phyloP scores from a whole-genome alignment of 106 monocot species.

The Ottelia alismoides region DNA sequence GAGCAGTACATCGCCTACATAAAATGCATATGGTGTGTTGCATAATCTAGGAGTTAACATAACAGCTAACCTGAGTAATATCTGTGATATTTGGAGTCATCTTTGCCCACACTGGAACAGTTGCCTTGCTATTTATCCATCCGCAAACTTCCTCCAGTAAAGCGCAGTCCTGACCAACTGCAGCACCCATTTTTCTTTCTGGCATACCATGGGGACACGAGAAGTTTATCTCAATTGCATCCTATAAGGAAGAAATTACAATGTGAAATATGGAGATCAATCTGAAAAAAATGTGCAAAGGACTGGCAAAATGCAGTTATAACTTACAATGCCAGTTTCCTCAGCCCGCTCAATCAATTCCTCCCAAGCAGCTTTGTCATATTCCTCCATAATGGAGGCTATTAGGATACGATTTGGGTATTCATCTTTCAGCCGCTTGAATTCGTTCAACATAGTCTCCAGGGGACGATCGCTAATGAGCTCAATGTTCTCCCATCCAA shows the following conservation, averaged over 20 bases:
- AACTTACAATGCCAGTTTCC: slow-evolving; percentile 78
- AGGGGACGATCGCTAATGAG: slow-evolving; percentile 93
- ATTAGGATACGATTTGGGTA: slow-evolving; percentile 90
- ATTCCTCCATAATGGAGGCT: slow-evolving; percentile 99
- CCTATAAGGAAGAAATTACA: too few relatives aligned
- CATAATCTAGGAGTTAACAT: neutral
- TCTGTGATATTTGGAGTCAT: slow-evolving; percentile 98
- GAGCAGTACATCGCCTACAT: too few relatives aligned
- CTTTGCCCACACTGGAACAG: slow-evolving; percentile 96
- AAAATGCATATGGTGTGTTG: too few relatives aligned
- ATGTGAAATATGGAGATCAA: too few relatives aligned
- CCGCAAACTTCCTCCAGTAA: slow-evolving; percentile 88
- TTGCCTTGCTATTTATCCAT: slow-evolving; percentile 98
- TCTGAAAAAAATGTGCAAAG: neutral
- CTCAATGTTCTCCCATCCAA: slow-evolving; percentile 99
- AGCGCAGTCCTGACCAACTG: slow-evolving; percentile 90
- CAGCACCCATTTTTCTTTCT: slow-evolving; percentile 97
- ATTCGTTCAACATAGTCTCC: slow-evolving; percentile 90
- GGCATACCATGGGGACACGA: slow-evolving; percentile 99
- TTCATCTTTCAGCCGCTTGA: slow-evolving; percentile 78
- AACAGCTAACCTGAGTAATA: slow-evolving; percentile 58
- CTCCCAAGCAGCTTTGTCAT: slow-evolving; percentile 84
- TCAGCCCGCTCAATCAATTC: slow-evolving; percentile 94
- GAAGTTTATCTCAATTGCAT: slow-evolving; percentile 97
- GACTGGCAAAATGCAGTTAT: too few relatives aligned